Percentiles rank a stretch among this genome's conserved stretches.
These are phyloP conservation scores for Ilyonectria robusta DNA, from an alignment of 2,329 filamentous ascomycete species.

Conservation along the genomic window DNA sequence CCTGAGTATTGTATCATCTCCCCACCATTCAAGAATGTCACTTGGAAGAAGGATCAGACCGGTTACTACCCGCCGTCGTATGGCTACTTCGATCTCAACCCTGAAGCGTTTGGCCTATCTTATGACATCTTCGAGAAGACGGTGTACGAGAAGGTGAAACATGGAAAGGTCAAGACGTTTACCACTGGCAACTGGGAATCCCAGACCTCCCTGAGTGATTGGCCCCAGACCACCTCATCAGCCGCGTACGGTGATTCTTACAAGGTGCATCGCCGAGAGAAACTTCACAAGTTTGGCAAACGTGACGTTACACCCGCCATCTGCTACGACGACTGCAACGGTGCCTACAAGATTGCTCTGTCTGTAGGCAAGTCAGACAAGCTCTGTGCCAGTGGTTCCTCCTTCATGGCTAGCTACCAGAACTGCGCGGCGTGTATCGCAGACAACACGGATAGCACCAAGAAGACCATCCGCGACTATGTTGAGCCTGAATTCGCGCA, in stretches of 20 bases:
- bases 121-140: conserved; percentile 72
- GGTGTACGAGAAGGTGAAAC: conserved; percentile 52
- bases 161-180: conserved; percentile 58
- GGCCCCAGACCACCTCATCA: conserved; percentile 42
- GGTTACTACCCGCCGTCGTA: conserved; percentile 64
- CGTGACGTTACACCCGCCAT: conserved; percentile 59
- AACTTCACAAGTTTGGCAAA: conserved; percentile 52
- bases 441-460: conserved; percentile 41
- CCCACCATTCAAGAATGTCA: conserved; percentile 53
- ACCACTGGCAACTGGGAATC: conserved; percentile 70
- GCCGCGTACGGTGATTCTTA: conserved; percentile 29
- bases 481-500: conserved; percentile 58
- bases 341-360: conserved; percentile 62
- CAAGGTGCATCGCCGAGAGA: conserved; percentile 35
- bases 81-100: conserved; percentile 76
- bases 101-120: conserved; percentile 72
- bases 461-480: conserved; percentile 52
- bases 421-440: conserved; percentile 62
- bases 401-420: conserved; percentile 56
- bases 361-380: conserved; percentile 60
- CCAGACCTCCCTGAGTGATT: conserved; percentile 62
- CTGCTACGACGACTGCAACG: conserved; percentile 70
- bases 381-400: conserved; percentile 61
- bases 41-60: conserved; percentile 62
- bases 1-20: conserved; percentile 61